Evolutionary conservation across 2,329 filamentous ascomycete genomes (phyloP).

Genomic region (Calonectria pseudoturangicola): DNA sequence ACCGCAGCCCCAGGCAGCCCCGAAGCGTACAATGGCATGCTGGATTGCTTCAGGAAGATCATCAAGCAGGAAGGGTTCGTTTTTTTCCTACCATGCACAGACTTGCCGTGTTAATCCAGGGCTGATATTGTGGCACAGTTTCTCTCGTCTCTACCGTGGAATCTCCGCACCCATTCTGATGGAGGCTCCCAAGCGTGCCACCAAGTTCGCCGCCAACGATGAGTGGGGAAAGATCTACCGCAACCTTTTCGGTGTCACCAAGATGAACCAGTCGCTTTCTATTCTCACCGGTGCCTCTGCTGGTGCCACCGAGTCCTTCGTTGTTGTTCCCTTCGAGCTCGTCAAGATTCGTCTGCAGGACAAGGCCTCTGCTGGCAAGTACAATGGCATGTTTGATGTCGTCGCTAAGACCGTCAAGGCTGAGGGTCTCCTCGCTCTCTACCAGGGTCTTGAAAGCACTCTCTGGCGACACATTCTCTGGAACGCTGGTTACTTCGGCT

Average conservation of each 20-base stretch:
- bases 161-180: constrained; percentile 97
- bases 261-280: constrained; percentile 95
- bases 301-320: constrained; percentile 95
- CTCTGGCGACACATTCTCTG: constrained; percentile 93
- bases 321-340: constrained; percentile 98
- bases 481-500: constrained; percentile 98
- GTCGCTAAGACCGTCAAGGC: constrained; percentile 87
- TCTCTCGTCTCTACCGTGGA: constrained; percentile 94
- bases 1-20: constrained; percentile 82
- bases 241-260: constrained; percentile 85
- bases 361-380: constrained; percentile 92
- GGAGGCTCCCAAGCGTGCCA: constrained; percentile 95
- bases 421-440: constrained; percentile 91
- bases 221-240: constrained; percentile 98
- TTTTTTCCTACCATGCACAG: constrained; percentile 36
- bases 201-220: constrained; percentile 99
- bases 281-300: constrained; percentile 95
- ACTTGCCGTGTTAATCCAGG: constrained; percentile 29
- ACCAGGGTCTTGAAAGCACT: constrained; percentile 97
- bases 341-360: constrained; percentile 99
- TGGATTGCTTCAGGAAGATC: constrained; percentile 99
- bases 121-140: constrained; percentile 72
- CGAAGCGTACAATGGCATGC: constrained; percentile 96
- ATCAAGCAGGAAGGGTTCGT: constrained; percentile 93
- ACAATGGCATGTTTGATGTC: constrained; percentile 87